These are phyloP conservation scores for Aspergillus ostianus DNA, from an alignment of 495 filamentous ascomycete genomes.

Conservation along the genomic window DNA sequence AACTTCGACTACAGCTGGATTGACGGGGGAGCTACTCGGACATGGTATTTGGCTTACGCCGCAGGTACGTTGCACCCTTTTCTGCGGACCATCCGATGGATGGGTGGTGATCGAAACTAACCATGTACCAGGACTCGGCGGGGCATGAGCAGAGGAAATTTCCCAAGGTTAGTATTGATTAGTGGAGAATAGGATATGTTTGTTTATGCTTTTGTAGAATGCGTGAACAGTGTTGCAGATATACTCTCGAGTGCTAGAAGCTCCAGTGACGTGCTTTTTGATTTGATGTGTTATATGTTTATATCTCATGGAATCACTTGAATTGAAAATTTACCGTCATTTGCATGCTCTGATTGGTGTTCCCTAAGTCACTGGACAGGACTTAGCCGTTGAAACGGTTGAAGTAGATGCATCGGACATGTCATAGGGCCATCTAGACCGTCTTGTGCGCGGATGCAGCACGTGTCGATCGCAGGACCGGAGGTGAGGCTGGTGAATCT, in stretches of 20 bases:
- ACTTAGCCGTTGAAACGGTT: too few relatives aligned
- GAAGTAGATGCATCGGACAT: not conserved
- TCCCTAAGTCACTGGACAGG: too few relatives aligned
- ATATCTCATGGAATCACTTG: not conserved
- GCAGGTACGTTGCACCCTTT: slow-evolving; percentile 52
- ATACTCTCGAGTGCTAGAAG: not conserved
- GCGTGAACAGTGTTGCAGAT: not conserved
- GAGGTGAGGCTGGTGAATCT: not conserved
- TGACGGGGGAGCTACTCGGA: slow-evolving; percentile 81
- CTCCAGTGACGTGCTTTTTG: not conserved
- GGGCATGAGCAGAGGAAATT: not conserved
- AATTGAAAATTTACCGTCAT: not conserved
- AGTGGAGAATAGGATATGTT: not conserved
- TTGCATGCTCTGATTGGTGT: too few relatives aligned
- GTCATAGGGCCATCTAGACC: not conserved
- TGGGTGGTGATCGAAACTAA: not conserved
- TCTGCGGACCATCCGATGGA: not conserved
- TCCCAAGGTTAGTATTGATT: not conserved
- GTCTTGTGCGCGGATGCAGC: not conserved
- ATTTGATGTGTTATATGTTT: not conserved
- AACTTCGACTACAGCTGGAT: slow-evolving; percentile 71
- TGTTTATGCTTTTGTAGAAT: not conserved
- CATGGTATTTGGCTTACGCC: slow-evolving; percentile 85
- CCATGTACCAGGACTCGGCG: not conserved
- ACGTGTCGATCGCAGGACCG: not conserved